Base-by-base conservation (phyloP, 2,329 filamentous ascomycete species). In the Colletotrichum sp. region DNA sequence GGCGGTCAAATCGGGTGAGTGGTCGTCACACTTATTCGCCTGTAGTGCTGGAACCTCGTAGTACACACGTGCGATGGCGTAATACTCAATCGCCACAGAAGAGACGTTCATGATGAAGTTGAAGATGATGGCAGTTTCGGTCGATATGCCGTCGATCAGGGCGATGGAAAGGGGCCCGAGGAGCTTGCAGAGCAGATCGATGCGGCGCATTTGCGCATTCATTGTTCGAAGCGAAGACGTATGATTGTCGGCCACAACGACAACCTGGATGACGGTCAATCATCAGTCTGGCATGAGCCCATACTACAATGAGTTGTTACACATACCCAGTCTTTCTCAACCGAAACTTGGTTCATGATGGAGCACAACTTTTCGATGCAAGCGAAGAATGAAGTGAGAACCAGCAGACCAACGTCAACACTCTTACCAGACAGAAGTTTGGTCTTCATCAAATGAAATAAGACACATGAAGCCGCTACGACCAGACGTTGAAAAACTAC, bases 321-420 rank as follows among this genome's bases (percentile, higher is more conserved):
- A 26, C 80, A 21, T 78, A 91, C 88, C 93, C 94, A 95, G 79
- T 96, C 94, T 79, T 92, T 87, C 82, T 95, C 94, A 0, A 96
- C 89, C 0, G 94, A 87, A 1, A 95, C 90, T 1, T 91, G 87
- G 81, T 95, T 95, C 81, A 92, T 88, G 8, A 93, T 88, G 2
- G 92, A 88, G 16, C 87, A 88, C 10, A 95, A 83, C 81, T 95
- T 96, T 83, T 96, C 94, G 2, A 93, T 80, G 72, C 93, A 94
- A 4, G 76, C 76, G 8, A 78, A 36, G 3, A 57, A 8, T 5
- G 66, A 65, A 8, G 72, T 62, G 18, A 76, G 13, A 5, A 34
- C 66, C 7, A 77, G 63, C 4, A 77, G 5, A 0, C 28, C 60
- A 5, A 32, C 12, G 8, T 67, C 66, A 1, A 30, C 32, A n/a